phyloP scores from a whole-genome alignment of 2,329 filamentous ascomycete genomes.

The Xylaria digitata region DNA sequence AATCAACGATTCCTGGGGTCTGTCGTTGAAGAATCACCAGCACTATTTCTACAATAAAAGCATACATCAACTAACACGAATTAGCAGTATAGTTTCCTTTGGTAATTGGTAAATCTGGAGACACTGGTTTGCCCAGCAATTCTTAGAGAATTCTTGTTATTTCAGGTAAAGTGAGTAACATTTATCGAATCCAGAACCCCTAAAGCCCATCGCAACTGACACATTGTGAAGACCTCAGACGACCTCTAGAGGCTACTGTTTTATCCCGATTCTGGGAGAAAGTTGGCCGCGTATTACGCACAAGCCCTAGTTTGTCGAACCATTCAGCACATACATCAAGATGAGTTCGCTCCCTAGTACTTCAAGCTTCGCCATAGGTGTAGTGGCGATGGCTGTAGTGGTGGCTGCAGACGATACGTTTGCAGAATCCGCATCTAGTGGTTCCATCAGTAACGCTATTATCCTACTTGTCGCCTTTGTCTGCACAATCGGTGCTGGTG shows the following conservation, averaged over 20 bases:
- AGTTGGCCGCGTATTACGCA: background rate
- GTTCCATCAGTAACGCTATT: too few species aligned
- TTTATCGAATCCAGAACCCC: background rate
- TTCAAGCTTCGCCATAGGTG: background rate
- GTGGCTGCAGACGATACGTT: background rate
- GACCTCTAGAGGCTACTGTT: background rate
- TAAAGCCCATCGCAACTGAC: background rate
- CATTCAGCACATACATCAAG: background rate
- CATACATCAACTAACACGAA: background rate
- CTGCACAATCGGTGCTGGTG: background rate
- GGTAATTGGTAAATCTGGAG: background rate
- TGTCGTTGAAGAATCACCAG: background rate
- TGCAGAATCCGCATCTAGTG: background rate
- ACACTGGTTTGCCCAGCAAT: background rate
- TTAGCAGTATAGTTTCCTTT: background rate
- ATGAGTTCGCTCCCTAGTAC: background rate
- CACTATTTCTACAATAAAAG: background rate
- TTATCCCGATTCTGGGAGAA: background rate
- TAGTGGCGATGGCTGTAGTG: background rate
- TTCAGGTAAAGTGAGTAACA: constrained; percentile 1
- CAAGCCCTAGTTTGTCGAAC: background rate
- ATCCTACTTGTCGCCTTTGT: too few species aligned
- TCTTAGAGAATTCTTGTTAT: background rate
- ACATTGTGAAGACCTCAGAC: background rate
- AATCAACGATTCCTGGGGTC: background rate